These are phyloP conservation scores for Acmispon strigosus DNA, from an alignment of 306 rosid species.

Conservation along the genomic window DNA sequence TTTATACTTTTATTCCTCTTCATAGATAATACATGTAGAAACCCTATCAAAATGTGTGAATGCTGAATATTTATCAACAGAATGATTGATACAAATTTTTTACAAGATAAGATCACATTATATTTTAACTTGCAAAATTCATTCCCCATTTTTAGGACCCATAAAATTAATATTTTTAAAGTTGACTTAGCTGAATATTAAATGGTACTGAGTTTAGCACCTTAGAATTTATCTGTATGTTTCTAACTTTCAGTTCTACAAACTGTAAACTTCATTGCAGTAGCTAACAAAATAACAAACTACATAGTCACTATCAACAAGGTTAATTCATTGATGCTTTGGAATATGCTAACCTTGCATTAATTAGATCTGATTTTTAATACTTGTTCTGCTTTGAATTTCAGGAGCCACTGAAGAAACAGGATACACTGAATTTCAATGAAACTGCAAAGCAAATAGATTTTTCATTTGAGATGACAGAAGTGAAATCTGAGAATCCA, in stretches of 20 bases:
- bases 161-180: not conserved
- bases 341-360: not conserved
- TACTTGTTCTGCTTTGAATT: conserved; percentile 10
- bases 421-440: conserved; percentile 28
- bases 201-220: not conserved
- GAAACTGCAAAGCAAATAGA: conserved; percentile 18
- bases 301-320: not conserved
- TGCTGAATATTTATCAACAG: no score
- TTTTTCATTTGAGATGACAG: not conserved
- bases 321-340: not conserved
- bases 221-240: not conserved
- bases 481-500: conserved; percentile 10
- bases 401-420: conserved; percentile 25
- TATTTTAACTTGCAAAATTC: no score
- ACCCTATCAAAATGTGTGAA: no score
- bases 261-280: not conserved
- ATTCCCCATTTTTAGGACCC: no score
- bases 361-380: not conserved
- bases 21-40: no score
- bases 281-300: not conserved
- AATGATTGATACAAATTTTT: no score
- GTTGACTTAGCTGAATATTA: not conserved
- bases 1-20: no score
- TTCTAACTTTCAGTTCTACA: not conserved
- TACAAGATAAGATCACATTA: no score